Evolutionary conservation across 1,284 basidiomycete genomes (phyloP), one percentile per base, ranked within the genome.

Genomic region (Leccinum variabile): DNA sequence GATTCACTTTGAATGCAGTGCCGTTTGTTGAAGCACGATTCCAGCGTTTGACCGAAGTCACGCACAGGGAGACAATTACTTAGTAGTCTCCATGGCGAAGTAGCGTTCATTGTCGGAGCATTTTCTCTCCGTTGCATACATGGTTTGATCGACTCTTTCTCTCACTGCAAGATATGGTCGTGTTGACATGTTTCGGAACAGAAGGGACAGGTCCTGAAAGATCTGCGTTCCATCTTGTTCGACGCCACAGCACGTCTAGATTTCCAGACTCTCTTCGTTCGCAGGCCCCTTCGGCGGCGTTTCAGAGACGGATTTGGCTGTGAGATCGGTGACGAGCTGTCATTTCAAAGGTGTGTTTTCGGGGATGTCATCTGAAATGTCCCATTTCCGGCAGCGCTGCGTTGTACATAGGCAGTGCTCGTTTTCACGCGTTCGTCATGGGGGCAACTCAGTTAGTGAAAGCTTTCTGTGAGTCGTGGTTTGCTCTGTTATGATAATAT

Each of bases 271-370:
- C 85, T 71, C 85, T 46, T 46, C 83, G 71, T 76, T 87, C 44
- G 82, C 86, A 66, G 91, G 94, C 18, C 93, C 22, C 7, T 95
- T 78, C 83, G 92, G 56, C 80, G 94, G 39, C 84, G 91, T 50
- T 81, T 95, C 16, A 93, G 92, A 52, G 94, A 94, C 73, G 88
- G 87, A 25, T 73, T 92, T 54, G 90, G 91, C 68, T 91, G 84
- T 68, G 91, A 93, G 71, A 91, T 81, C 77, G 85, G 89, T 66
- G 92, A 95, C 75, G 92, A 92, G 72, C 87, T 87, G 56, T 90
- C 93, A 72, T 88, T 86, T 2, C 49, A 50, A 50, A 50, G 84
- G 85, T 16, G 72, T 91, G 35, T 95, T 95, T 39, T 76, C 90
- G 92, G 66, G 78, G 93, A 55, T 81, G 89, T 41, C 93, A 96